Base-by-base conservation (phyloP, 768 basidiomycete genomes). In the Bullera alba region DNA sequence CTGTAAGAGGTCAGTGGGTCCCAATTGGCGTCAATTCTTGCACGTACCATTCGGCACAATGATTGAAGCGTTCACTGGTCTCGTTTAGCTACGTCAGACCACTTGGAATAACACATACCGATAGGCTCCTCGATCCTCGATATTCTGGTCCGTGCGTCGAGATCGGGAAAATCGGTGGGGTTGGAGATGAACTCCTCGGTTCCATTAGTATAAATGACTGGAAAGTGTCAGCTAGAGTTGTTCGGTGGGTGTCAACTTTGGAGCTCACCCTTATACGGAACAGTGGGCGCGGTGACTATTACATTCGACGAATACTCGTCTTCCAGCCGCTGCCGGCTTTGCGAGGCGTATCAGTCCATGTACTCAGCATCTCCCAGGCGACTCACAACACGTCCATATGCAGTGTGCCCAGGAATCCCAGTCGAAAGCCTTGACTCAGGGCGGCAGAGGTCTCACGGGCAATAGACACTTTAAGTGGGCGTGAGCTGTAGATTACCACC, bases 261-360 rank as follows among this genome's bases (percentile, higher is more conserved):
- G 14, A 10, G 54, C 73, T 58, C 46, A 87, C 91, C 74, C 77
- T 88, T 86, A 72, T 90, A 91, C 23, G 93, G 91, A 17, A 97
- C 93, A 2, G 91, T 91, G 1, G 95, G 95, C 2, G 91, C 86
- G 10, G 95, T 99, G 48, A 97, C 81, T 60, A 97, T 90, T 50
- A 97, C 83, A 63, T 86, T 90, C 27, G 91, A 87, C 51, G 89
- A 83, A 60, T 95, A 90, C 70, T 99, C 95, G 61, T 99, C 95
- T 72, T 97, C 95, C 3, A 99, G 76, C 14, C 95, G 81, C 69
- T 99, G 95, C 19, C 91, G 84, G 35, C 62, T 64, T 19, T 2
- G 21, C 89, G 32, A 92, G 86, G 61, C 93, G 87, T 43, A 42
- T 26, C 16, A 27, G 12, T 44, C 27, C 19, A 6, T 49, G 15